phyloP scores from a whole-genome alignment of 2,329 filamentous ascomycete genomes.

The Aspergillus puulaauensis region DNA sequence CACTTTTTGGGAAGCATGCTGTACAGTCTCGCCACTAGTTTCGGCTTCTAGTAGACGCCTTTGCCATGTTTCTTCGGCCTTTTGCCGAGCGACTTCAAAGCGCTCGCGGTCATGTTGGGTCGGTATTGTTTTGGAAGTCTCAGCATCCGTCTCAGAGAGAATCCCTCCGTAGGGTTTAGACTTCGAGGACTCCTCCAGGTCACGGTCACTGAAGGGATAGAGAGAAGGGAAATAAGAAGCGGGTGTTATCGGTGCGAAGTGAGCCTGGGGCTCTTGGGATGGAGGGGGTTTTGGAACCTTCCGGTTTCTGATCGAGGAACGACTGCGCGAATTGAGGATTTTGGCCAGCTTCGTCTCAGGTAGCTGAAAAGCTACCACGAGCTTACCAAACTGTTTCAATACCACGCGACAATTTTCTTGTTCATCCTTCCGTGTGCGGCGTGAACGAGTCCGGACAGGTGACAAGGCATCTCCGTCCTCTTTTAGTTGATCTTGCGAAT shows the following conservation, averaged over 20 bases:
- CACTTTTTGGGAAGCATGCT: slow-evolving; percentile 69
- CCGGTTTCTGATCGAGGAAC: slow-evolving; percentile 55
- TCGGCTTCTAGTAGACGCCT: slow-evolving; percentile 63
- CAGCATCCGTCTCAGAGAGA: slow-evolving; percentile 81
- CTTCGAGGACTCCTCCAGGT: slow-evolving; percentile 79
- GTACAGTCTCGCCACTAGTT: slow-evolving; percentile 61
- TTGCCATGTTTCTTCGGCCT: slow-evolving; percentile 90
- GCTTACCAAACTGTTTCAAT: slow-evolving; percentile 42
- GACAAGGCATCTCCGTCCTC: slow-evolving; percentile 22
- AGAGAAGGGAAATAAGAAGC: slow-evolving; percentile 73
- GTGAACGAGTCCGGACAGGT: slow-evolving; percentile 52
- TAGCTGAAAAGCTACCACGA: slow-evolving; percentile 61
- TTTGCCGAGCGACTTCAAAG: slow-evolving; percentile 87
- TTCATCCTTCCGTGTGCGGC: slow-evolving; percentile 52
- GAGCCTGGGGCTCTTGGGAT: slow-evolving; percentile 49
- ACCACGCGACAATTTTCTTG: slow-evolving; percentile 42
- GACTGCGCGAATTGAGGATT: slow-evolving; percentile 60
- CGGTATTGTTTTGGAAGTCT: slow-evolving; percentile 86
- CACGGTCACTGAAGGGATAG: slow-evolving; percentile 85
- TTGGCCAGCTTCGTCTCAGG: slow-evolving; percentile 59
- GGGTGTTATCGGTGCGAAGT: slow-evolving; percentile 60
- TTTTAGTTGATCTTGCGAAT: slow-evolving; percentile 19
- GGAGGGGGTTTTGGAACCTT: slow-evolving; percentile 44
- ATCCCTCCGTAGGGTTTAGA: slow-evolving; percentile 96
- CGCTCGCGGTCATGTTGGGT: slow-evolving; percentile 74